A percentile compares a stretch with the other conserved stretches of the same genome.
Evolutionary conservation across 2,329 filamentous ascomycete genomes (phyloP).

Genomic region (Paracamarosporium sp.): DNA sequence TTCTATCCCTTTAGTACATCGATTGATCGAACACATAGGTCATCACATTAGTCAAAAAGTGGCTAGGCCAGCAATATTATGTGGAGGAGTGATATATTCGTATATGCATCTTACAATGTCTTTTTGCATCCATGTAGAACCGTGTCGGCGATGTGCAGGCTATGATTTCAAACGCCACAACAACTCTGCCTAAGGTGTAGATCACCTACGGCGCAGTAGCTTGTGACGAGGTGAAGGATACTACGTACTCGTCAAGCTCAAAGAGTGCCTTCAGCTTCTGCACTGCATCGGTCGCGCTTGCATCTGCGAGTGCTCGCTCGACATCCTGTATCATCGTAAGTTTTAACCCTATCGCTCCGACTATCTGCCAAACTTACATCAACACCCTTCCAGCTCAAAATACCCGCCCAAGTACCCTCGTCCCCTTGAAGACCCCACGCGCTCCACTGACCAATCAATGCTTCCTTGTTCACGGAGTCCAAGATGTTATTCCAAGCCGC

Average conservation of each 20-base stretch:
- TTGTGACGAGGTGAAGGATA: neutral
- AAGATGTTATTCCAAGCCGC: neutral
- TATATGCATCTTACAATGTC: neutral
- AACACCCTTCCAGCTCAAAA: neutral
- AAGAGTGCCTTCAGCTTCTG: neutral
- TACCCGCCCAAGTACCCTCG: neutral
- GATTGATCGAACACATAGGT: neutral
- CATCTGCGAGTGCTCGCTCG: neutral
- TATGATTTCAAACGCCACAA: too few species aligned
- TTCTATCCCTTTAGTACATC: too few species aligned
- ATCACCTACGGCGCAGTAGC: neutral
- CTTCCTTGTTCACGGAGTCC: neutral
- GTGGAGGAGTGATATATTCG: neutral
- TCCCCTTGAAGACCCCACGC: neutral
- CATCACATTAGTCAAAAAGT: neutral
- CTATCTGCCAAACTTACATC: neutral
- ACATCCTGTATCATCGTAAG: neutral
- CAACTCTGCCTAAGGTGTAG: neutral
- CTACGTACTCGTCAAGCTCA: neutral
- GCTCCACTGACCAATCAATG: neutral
- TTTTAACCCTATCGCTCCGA: neutral
- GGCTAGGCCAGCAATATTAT: neutral
- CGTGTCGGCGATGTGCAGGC: too few species aligned
- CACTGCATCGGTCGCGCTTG: neutral
- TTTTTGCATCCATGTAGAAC: too few species aligned